These are phyloP conservation scores for Penicillium sp. DNA, from an alignment of 2,329 filamentous ascomycete species.

Conservation along the genomic window DNA sequence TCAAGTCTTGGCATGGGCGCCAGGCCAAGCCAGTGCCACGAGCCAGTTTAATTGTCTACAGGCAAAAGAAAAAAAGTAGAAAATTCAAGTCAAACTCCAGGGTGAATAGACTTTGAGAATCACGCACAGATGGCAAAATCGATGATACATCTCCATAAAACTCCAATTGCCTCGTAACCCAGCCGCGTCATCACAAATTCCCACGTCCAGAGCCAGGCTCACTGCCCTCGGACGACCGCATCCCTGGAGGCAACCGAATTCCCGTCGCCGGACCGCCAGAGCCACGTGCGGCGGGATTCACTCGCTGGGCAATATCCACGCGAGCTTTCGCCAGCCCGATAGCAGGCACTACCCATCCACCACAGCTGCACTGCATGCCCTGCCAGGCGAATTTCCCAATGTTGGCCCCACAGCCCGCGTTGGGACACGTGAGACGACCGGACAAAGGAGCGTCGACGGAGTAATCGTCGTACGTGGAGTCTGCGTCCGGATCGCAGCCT, in stretches of 20 bases:
- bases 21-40: too few relatives aligned
- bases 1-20: too few relatives aligned
- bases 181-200: slow-evolving; percentile 17
- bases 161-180: not conserved
- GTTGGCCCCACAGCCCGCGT: slow-evolving; percentile 67
- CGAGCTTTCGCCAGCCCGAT: slow-evolving; percentile 78
- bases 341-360: slow-evolving; percentile 82
- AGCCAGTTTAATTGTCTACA: too few relatives aligned
- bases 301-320: slow-evolving; percentile 64
- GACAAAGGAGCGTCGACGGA: slow-evolving; percentile 69
- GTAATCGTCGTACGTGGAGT: slow-evolving; percentile 17
- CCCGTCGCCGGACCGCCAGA: slow-evolving; percentile 23
- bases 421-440: slow-evolving; percentile 79
- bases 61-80: too few relatives aligned
- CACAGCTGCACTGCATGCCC: slow-evolving; percentile 86
- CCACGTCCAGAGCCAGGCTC: slow-evolving; percentile 18
- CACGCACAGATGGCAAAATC: not conserved
- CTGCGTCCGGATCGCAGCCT: slow-evolving; percentile 4
- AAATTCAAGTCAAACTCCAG: too few relatives aligned
- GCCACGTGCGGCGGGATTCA: slow-evolving; percentile 15
- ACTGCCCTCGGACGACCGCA: slow-evolving; percentile 20
- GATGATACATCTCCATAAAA: too few relatives aligned
- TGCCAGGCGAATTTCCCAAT: slow-evolving; percentile 96
- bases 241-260: slow-evolving; percentile 37
- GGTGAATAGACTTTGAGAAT: too few relatives aligned